Base-by-base conservation (phyloP, 169 alveolate genomes). In the Theileria annulata region DNA sequence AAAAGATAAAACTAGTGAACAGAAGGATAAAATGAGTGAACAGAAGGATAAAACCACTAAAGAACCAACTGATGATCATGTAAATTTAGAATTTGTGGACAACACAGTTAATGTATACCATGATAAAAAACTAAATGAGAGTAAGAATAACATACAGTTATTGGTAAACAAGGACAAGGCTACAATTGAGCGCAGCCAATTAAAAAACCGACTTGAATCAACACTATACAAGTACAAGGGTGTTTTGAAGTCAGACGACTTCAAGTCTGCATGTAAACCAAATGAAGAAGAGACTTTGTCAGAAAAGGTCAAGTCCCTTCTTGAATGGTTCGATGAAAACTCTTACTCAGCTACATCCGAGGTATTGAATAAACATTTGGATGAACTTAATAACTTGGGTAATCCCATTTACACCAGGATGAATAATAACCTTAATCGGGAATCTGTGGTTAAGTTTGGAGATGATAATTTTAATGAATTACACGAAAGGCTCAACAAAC, bases 301-400 rank as follows among this genome's bases (percentile, higher is more conserved):
- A 9, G 79, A n/a, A 1, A 35, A 35, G 66, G 62, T 76, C 1
- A 12, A 75, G 28, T 68, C 37, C 15, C 54, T 49, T n/a, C 74
- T 71, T 67, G 77, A 60, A 0, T 82, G 89, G 89, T 82, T 82
- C 33, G 89, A 82, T 31, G 78, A 62, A 35, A 62, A 82, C 9
- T 75, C 86, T 25, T 75, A 68, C 69, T 47, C 13, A 17, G 85
- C 89, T n/a, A 70, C 86, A 3, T 25, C 77, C 47, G 71, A 82
- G 69, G 31, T 60, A 42, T 54, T 82, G 21, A 79, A 82, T 21
- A 79, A 82, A 47, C 58, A 58, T 30, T 49, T 77, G 21, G 66
- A 56, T 35, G 72, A 82, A 28, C 56, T 82, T 9, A 59, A 82
- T 19, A 63, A 63, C 13, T 25, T 80, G 56, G 85, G 82, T 2